Percentiles rank a stretch among this genome's conserved stretches.
Evolutionary conservation across 768 basidiomycete genomes (phyloP).

Genomic region (Boletus subparvulus): DNA sequence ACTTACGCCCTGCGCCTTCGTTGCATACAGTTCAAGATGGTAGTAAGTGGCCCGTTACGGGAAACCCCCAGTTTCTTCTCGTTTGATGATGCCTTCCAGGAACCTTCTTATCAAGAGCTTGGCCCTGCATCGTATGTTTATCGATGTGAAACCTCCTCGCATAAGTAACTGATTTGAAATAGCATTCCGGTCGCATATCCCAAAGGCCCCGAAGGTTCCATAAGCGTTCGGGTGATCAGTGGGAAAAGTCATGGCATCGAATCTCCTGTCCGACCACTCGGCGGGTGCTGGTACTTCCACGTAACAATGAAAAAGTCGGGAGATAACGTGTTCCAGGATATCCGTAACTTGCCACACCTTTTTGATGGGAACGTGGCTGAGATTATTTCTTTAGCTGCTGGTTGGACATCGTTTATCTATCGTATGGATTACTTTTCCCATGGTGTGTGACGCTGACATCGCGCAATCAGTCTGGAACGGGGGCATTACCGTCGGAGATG

Average conservation of each 20-base stretch:
- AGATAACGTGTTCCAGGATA: conserved; percentile 69
- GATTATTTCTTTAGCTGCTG: conserved; percentile 47
- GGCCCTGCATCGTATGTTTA: conserved; percentile 53
- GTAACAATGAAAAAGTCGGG: conserved; percentile 62
- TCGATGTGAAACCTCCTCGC: background rate
- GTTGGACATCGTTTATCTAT: conserved; percentile 90
- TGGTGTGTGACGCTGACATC: background rate
- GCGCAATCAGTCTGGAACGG: conserved; percentile 45
- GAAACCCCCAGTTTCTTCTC: background rate
- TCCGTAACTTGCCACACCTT: conserved; percentile 53
- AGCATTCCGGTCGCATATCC: conserved; percentile 78
- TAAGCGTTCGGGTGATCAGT: conserved; percentile 81
- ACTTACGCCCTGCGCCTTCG: conserved; percentile 20
- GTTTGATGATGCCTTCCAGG: conserved; percentile 33
- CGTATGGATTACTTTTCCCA: conserved; percentile 43
- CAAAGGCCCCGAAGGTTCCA: conserved; percentile 60
- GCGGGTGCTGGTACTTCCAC: conserved; percentile 95
- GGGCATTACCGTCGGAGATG: conserved; percentile 56
- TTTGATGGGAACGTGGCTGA: background rate
- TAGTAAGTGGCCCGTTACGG: conserved; percentile 38
- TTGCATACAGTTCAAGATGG: conserved; percentile 68
- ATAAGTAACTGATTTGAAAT: conserved; percentile 4
- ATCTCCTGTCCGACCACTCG: conserved; percentile 86
- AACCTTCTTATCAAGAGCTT: conserved; percentile 85
- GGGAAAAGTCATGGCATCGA: conserved; percentile 84